These are phyloP conservation scores for Zea mays DNA, from an alignment of 176 grass and related monocot species.

Conservation along the genomic window Zm-B73-REFERENCE-NAM-5.0 NC_050100.1:155921001-155921500, in stretches of 20 bases:
- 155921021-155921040: neutral
- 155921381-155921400: no score
- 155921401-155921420: no score
- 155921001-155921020: neutral
- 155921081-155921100: neutral
- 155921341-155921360: no score
- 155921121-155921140: neutral
- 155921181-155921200: neutral
- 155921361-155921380: no score
- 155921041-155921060: neutral
- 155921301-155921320: no score
- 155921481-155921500: no score
- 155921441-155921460: no score
- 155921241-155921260: neutral
- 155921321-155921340: no score
- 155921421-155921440: no score
- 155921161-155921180: neutral
- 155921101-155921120: neutral
- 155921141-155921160: neutral
- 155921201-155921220: neutral
- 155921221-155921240: constrained; percentile 6
- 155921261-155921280: no score
- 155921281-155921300: no score
- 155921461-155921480: no score
- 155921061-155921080: neutral